Base-by-base conservation (phyloP, 164 flowering plant genomes). In the Taxillus chinensis region DNA sequence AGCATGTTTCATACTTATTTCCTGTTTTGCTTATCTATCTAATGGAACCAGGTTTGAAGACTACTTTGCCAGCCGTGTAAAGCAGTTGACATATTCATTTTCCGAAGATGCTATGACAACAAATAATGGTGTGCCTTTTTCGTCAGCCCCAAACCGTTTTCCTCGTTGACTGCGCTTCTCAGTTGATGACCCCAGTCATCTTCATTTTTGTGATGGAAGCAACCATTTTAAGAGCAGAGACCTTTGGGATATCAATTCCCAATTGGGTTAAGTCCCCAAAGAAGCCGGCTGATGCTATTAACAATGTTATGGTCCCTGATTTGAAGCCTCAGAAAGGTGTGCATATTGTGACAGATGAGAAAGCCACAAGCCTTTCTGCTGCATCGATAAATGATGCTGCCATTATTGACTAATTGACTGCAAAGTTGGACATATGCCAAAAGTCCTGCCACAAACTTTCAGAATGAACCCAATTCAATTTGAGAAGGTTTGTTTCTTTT, bases 141-240 rank as follows among this genome's bases (percentile, higher is more conserved):
- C 92, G 91, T 89, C 96, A 2, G 91, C 96, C 3, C 93, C 91
- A 3, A 89, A 85, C 75, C 79, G 91, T 27, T 89, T 87, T 65
- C 96, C 95, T 12, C 86, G 58, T 37, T 84, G 92, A 8, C 75
- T 85, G 53, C 72, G 76, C 71, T 84, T 89, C 66, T 84, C 88
- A 11, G 43, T 70, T 55, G 67, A 68, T 51, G 96, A 84, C 66
- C 71, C 59, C 12, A 65, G 81, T 58, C 86, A 85, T 62, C 80
- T 85, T 45, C 72, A 83, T 8, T 87, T n/a, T 82, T 70, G 68
- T 87, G 27, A 71, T 80, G 86, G 84, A 93, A 8, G 90, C 77
- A 17, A 73, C 96, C 13, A 79, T 87, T 15, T 64, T 89, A 45
- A 73, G 90, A 38, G 95, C 91, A 7, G 95, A 82, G 74, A 84